Evolutionary conservation across 2,329 filamentous ascomycete species (phyloP), one percentile per base, ranked within the genome.

Genomic region (Teratosphaeria nubilosa): DNA sequence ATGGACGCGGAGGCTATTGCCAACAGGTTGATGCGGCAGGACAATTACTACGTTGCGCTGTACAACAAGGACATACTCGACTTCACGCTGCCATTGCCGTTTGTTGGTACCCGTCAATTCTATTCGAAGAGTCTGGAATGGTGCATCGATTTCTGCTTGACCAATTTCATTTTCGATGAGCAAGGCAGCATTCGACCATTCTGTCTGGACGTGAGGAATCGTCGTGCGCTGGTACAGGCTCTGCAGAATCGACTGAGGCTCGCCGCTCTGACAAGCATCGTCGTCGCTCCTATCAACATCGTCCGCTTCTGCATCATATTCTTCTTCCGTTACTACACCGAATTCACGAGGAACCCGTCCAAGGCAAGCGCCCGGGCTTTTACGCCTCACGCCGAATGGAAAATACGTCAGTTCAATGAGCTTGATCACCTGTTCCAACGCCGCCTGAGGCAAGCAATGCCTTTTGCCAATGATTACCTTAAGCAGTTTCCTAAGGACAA

Each of bases 341-440:
- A 99, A 77, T 96, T 95, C 69, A 91, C 96, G 74, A 95, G 91
- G 69, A 95, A 96, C 62, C 92, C 90, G 0, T 85, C 90, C 0
- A 86, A 91, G 62, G 82, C 96, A 41, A 88, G 89, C n/a, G 87
- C 90, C 16, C 85, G 94, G 48, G 86, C 91, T 64, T 99, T 96
- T 70, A 97, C 92, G 0, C 89, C 91, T 1, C 82, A 96, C 55
- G 94, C 94, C 0, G 88, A 96, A 71, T 99, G 94, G 94, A 97
- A 96, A 68, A 96, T 99, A 63, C 86, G 94, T 53, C 92, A 97
- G 71, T 99, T 97, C 80, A 99, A 99, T 68, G 94, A 99, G 72
- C 80, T 99, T 1, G 87, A 87, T 58, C 94, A 99, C 72, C 80
- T 97, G 1, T 99, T 97, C 67, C 83, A 91, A 60, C 88, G 92